Conservation (phyloP, 257 asterid species). For the Lavandula angustifolia region DNA sequence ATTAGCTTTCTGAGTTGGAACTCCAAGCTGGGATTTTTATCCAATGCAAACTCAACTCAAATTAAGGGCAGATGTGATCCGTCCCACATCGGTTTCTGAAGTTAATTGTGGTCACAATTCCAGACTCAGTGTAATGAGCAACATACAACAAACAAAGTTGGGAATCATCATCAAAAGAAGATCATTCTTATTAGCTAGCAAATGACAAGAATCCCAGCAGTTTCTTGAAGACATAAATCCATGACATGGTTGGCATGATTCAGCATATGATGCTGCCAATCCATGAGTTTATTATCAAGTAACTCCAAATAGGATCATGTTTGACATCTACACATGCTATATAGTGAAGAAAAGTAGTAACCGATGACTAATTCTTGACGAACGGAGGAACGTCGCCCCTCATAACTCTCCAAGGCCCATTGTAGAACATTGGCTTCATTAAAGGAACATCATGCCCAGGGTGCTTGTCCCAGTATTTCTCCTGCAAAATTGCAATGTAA, state of each 20-base stretch:
- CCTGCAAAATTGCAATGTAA: constrained; percentile 43
- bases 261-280: constrained; percentile 19
- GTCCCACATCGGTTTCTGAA: no score
- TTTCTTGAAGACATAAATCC: constrained; percentile 3
- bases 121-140: background rate
- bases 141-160: constrained; percentile 16
- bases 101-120: no score
- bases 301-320: background rate
- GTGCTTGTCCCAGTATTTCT: constrained; percentile 88
- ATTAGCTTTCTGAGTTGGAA: no score
- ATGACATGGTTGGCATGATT: background rate
- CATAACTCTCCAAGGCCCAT: constrained; percentile 91
- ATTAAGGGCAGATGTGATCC: no score
- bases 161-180: background rate
- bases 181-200: background rate
- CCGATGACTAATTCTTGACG: constrained; percentile 36
- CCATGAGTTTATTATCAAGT: background rate
- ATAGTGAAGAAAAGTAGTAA: background rate
- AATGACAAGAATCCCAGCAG: background rate
- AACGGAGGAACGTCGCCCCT: constrained; percentile 75
- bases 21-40: no score
- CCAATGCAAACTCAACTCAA: no score
- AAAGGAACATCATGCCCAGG: constrained; percentile 85
- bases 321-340: background rate
- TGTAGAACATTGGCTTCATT: constrained; percentile 84